These are phyloP conservation scores for Buddleja alternifolia DNA, from an alignment of 257 asterid species.

Conservation along the genomic window DNA sequence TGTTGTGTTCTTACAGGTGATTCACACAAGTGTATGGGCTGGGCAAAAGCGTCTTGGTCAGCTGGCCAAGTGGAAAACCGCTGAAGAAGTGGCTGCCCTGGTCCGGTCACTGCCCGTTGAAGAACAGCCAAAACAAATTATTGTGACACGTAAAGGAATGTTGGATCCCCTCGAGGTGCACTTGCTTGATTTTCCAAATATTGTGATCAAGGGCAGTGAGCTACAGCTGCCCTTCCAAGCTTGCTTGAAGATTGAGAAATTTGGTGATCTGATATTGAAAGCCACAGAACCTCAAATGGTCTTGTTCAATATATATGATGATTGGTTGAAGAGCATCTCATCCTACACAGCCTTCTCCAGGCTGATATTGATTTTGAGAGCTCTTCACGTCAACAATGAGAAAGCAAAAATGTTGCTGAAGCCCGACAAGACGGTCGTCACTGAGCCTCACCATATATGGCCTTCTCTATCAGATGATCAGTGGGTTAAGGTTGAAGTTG, in stretches of 20 bases:
- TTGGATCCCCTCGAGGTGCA: constrained; percentile 98
- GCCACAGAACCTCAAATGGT: constrained; percentile 99
- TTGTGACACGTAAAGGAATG: constrained; percentile 99
- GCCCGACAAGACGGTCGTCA: constrained; percentile 94
- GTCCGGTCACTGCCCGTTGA: constrained; percentile 97
- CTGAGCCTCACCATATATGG: constrained; percentile 98
- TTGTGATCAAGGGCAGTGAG: constrained; percentile 99
- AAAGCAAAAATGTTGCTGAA: constrained; percentile 97
- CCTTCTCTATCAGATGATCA: constrained; percentile 94
- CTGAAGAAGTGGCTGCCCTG: constrained; percentile 99
- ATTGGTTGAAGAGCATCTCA: constrained; percentile 95
- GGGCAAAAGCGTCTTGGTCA: constrained; percentile 99
- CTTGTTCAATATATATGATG: constrained; percentile 94
- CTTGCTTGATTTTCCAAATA: constrained; percentile 95
- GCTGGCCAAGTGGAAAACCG: constrained; percentile 99
- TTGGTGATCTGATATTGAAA: constrained; percentile 94
- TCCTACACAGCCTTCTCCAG: constrained; percentile 98
- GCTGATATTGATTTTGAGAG: constrained; percentile 88
- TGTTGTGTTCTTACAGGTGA: constrained; percentile 58
- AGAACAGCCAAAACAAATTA: constrained; percentile 96
- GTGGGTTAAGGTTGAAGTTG: constrained; percentile 99
- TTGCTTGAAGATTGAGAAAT: constrained; percentile 97
- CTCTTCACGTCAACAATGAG: constrained; percentile 92
- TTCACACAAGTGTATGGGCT: constrained; percentile 99
- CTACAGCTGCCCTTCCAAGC: constrained; percentile 99